Conservation (phyloP, 805 yeast genomes). For the Allodekkera sacchari region DNA sequence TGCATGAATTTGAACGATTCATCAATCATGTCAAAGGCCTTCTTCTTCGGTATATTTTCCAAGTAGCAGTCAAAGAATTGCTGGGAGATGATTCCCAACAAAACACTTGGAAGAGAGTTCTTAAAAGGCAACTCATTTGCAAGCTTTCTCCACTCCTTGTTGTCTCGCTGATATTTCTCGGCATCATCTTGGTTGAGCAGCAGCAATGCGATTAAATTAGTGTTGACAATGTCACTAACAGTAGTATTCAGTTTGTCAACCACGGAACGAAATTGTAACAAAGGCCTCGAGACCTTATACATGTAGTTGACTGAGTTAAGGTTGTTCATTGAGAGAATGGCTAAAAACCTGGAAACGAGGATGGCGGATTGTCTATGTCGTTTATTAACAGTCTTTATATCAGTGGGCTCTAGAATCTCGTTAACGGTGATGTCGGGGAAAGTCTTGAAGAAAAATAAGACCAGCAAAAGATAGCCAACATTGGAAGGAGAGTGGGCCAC, state of each 20-base stretch:
- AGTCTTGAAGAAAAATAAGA: slow-evolving; percentile 36
- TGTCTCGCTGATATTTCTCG: slow-evolving; percentile 37
- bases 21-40: slow-evolving; percentile 8
- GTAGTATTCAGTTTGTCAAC: slow-evolving; percentile 42
- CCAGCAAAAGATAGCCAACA: slow-evolving; percentile 35
- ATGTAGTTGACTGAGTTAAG: slow-evolving; percentile 44
- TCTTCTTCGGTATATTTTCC: slow-evolving; percentile 9
- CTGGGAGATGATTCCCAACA: slow-evolving; percentile 53
- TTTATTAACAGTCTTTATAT: slow-evolving; percentile 27
- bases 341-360: slow-evolving; percentile 40
- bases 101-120: slow-evolving; percentile 46
- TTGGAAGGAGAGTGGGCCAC: slow-evolving; percentile 20
- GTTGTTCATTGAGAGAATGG: slow-evolving; percentile 39
- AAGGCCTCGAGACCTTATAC: slow-evolving; percentile 63
- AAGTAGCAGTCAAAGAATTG: slow-evolving; percentile 35
- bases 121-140: slow-evolving; percentile 56
- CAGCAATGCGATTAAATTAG: slow-evolving; percentile 40
- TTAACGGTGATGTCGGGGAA: slow-evolving; percentile 31
- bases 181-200: slow-evolving; percentile 43
- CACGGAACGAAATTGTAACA: slow-evolving; percentile 61
- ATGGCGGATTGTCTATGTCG: slow-evolving; percentile 29
- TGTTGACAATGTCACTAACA: slow-evolving; percentile 48
- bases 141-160: slow-evolving; percentile 51
- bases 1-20: slow-evolving; percentile 13
- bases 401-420: slow-evolving; percentile 29